Conservation (phyloP, 495 filamentous ascomycete species). For the Penicillium desertorum region DNA sequence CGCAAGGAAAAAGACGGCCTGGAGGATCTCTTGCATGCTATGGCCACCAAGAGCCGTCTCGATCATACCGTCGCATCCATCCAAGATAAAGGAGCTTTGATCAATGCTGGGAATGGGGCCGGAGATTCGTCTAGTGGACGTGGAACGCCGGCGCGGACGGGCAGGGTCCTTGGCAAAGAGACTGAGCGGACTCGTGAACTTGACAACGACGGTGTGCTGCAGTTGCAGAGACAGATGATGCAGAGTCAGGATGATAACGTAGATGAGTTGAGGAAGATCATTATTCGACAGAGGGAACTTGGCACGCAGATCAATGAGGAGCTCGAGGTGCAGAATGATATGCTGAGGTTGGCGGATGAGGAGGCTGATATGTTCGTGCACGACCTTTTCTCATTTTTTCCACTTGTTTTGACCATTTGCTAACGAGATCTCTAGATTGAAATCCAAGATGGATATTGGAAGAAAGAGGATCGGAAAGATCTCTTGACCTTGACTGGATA, state of each 20-base stretch:
- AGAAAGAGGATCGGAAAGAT: conserved; percentile 82
- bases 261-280: conserved; percentile 70
- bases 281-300: conserved; percentile 80
- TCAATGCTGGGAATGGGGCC: conserved; percentile 23
- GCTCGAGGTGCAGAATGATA: conserved; percentile 76
- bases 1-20: conserved; percentile 82
- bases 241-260: conserved; percentile 81
- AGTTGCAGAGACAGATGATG: conserved; percentile 83
- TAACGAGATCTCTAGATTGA: conserved; percentile 48
- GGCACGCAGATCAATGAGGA: conserved; percentile 83
- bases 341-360: conserved; percentile 72
- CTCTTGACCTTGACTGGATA: conserved; percentile 38
- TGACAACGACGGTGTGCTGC: conserved; percentile 85
- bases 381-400: neutral
- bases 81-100: conserved; percentile 57
- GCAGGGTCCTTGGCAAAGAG: conserved; percentile 83
- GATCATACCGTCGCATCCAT: conserved; percentile 50
- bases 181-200: conserved; percentile 84
- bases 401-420: conserved; percentile 11
- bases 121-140: conserved; percentile 17
- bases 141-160: conserved; percentile 38
- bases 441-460: conserved; percentile 75
- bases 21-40: conserved; percentile 73
- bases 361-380: conserved; percentile 64
- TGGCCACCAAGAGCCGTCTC: conserved; percentile 58